Evolutionary conservation across 495 filamentous ascomycete genomes (phyloP).

Genomic region (Rusavskia elegans): DNA sequence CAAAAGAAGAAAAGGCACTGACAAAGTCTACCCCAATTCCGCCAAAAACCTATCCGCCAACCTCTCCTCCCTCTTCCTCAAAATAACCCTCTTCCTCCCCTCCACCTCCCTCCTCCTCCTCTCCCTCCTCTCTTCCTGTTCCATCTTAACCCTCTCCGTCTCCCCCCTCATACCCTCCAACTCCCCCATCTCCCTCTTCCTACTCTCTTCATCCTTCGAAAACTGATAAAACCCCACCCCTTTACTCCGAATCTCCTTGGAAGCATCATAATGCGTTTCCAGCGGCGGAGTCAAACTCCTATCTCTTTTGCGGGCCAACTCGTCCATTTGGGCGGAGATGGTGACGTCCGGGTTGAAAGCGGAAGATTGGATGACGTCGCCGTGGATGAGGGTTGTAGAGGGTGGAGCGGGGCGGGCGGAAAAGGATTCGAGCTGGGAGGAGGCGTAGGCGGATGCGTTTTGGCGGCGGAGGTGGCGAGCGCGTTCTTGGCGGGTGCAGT

Average conservation of each 20-base stretch:
- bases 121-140: conserved; percentile 29
- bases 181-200: conserved; percentile 60
- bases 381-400: conserved; percentile 59
- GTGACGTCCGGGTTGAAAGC: conserved; percentile 61
- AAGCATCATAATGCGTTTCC: conserved; percentile 70
- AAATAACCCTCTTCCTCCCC: conserved; percentile 40
- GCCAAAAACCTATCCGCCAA: conserved; percentile 61
- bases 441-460: too few species aligned
- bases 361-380: conserved; percentile 61
- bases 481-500: conserved; percentile 46
- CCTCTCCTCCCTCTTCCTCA: conserved; percentile 37
- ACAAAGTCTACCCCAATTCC: conserved; percentile 32
- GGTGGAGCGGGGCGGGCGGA: conserved; percentile 48
- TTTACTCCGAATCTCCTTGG: conserved; percentile 64
- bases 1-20: too few species aligned
- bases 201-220: conserved; percentile 45
- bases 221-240: conserved; percentile 87
- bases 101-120: conserved; percentile 33
- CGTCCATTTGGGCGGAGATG: conserved; percentile 47
- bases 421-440: conserved; percentile 21
- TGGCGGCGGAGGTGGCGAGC: conserved; percentile 33
- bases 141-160: conserved; percentile 48
- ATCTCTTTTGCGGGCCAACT: conserved; percentile 58
- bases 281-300: conserved; percentile 60
- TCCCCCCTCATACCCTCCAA: conserved; percentile 46